phyloP scores from a whole-genome alignment of 1,139 yeast species.

The Saccharomycopsis crataegensis region DNA sequence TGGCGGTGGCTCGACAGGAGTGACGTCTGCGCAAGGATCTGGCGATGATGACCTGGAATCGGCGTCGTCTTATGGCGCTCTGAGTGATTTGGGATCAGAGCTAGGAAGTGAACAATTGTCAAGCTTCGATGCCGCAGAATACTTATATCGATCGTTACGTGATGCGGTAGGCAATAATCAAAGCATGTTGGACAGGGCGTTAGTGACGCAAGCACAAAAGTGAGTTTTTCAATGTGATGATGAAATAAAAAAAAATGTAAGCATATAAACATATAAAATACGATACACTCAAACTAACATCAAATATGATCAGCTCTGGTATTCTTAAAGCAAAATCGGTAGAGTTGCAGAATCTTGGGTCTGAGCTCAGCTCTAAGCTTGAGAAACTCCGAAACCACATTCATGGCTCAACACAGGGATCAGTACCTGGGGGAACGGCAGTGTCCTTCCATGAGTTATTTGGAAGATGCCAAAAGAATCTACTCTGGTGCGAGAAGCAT shows the following conservation, averaged over 20 bases:
- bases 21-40: background rate
- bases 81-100: background rate
- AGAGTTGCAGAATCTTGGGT: conserved; percentile 14
- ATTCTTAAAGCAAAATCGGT: conserved; percentile 18
- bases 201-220: conserved; percentile 19
- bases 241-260: too few relatives aligned
- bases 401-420: conserved; percentile 6
- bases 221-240: background rate
- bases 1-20: background rate
- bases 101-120: background rate
- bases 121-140: conserved; percentile 15
- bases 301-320: conserved; percentile 13
- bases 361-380: conserved; percentile 13
- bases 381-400: conserved; percentile 10
- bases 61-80: conserved; percentile 16
- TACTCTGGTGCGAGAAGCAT: conserved; percentile 16
- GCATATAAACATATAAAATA: too few relatives aligned
- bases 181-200: conserved; percentile 16
- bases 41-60: conserved; percentile 1
- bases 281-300: too few relatives aligned
- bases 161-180: conserved; percentile 14
- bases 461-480: conserved; percentile 9
- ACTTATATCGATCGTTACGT: conserved; percentile 11
- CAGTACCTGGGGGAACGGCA: background rate
- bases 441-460: conserved; percentile 16